A percentile compares a stretch with the other conserved stretches of the same genome.
Conservation (phyloP, 2,329 filamentous ascomycete genomes). For the Leptographium flavum region DNA sequence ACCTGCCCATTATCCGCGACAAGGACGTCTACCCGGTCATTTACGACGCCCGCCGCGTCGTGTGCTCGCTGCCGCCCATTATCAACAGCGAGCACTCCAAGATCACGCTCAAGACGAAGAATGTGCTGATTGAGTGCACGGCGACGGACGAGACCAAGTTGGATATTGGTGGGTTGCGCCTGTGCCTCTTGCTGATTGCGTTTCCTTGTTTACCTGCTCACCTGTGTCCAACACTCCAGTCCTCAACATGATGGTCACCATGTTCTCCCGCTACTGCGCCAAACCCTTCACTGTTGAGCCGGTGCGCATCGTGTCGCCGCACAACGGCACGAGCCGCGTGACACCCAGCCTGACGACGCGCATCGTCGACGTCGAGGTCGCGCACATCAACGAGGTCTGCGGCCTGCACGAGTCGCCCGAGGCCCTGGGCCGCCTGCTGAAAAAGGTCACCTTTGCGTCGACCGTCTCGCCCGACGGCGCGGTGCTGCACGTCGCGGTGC, state of each 20-base stretch:
- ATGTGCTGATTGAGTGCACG: slow-evolving; percentile 91
- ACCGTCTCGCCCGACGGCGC: slow-evolving; percentile 56
- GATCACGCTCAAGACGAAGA: slow-evolving; percentile 79
- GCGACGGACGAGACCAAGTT: slow-evolving; percentile 93
- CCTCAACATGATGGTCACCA: slow-evolving; percentile 77
- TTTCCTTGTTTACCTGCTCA: neutral
- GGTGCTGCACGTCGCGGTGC: slow-evolving; percentile 68
- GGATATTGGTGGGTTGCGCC: slow-evolving; percentile 49
- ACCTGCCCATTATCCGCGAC: slow-evolving; percentile 83
- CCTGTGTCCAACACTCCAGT: slow-evolving; percentile 1
- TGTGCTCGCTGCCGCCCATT: slow-evolving; percentile 91
- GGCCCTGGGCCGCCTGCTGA: slow-evolving; percentile 64
- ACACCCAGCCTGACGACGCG: slow-evolving; percentile 71
- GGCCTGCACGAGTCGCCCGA: slow-evolving; percentile 64
- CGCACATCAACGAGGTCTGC: slow-evolving; percentile 88
- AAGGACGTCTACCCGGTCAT: slow-evolving; percentile 92
- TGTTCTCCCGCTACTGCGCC: slow-evolving; percentile 87
- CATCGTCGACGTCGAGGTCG: slow-evolving; percentile 66
- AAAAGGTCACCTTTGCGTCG: slow-evolving; percentile 80
- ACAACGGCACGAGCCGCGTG: slow-evolving; percentile 72
- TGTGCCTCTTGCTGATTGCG: neutral
- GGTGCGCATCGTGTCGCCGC: slow-evolving; percentile 78
- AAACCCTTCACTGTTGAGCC: slow-evolving; percentile 90
- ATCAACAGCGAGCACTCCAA: slow-evolving; percentile 98
- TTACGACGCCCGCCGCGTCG: slow-evolving; percentile 71